Conservation (phyloP, 2,329 filamentous ascomycete species). For the Colletotrichum limetticola region DNA sequence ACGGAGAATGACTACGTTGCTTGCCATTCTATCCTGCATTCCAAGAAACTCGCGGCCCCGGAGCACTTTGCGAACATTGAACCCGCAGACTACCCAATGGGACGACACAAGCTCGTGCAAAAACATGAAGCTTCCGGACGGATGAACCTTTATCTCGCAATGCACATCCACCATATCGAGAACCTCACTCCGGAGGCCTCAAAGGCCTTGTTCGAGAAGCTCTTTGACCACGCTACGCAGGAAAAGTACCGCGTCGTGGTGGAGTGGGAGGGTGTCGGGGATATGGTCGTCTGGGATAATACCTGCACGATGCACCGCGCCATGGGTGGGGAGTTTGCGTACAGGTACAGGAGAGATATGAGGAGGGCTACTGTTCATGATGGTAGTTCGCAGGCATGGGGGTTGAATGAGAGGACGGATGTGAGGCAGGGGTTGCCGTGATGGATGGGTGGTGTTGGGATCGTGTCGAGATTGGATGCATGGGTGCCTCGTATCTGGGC, state of each 20-base stretch:
- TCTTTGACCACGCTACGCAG: constrained; percentile 59
- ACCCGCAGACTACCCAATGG: constrained; percentile 49
- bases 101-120: constrained; percentile 60
- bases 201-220: constrained; percentile 46
- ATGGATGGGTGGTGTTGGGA: too few species aligned
- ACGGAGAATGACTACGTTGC: constrained; percentile 54
- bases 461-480: too few species aligned
- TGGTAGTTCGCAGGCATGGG: not conserved
- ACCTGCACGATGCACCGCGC: constrained; percentile 63
- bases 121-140: constrained; percentile 62
- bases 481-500: too few species aligned
- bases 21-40: constrained; percentile 62
- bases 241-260: constrained; percentile 57
- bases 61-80: constrained; percentile 58
- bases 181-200: constrained; percentile 47
- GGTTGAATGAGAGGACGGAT: not conserved
- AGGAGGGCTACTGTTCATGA: constrained; percentile 61
- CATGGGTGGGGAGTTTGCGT: constrained; percentile 55
- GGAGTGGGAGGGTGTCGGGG: constrained; percentile 58
- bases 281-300: constrained; percentile 70
- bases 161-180: constrained; percentile 64
- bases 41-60: constrained; percentile 60
- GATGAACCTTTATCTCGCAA: constrained; percentile 63
- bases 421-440: constrained; percentile 35
- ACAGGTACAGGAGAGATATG: constrained; percentile 58